phyloP scores from a whole-genome alignment of 202 grass and related monocot species.

The Tripidium arundinaceum region DNA sequence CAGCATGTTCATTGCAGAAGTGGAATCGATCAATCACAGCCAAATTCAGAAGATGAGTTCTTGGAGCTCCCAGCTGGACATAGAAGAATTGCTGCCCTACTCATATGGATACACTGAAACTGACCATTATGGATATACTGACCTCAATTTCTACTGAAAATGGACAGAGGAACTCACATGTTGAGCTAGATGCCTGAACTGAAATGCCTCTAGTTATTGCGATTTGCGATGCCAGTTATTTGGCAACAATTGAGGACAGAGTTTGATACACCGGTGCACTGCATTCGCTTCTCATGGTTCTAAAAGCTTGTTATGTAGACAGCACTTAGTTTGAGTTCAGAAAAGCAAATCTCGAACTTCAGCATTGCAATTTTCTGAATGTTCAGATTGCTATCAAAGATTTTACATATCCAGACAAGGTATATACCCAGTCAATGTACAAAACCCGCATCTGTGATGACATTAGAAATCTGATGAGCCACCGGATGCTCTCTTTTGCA shows the following conservation, averaged over 20 bases:
- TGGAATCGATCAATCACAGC: constrained; percentile 82
- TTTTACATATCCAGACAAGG: constrained; percentile 1
- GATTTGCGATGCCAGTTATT: not conserved
- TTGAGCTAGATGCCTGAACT: not conserved
- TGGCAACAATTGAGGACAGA: not conserved
- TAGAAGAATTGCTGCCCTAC: constrained; percentile 77
- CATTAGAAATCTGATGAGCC: not conserved
- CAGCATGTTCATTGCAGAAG: constrained; percentile 74
- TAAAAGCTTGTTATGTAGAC: not conserved
- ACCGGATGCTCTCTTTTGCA: constrained; percentile 20
- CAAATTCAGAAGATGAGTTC: constrained; percentile 78
- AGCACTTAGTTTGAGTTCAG: not conserved
- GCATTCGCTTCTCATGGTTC: not conserved
- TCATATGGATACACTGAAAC: constrained; percentile 61
- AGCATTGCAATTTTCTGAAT: not conserved
- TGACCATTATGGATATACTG: constrained; percentile 54
- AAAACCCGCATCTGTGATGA: not conserved
- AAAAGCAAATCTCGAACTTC: constrained; percentile 15
- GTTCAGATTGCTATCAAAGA: constrained; percentile 1
- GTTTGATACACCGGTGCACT: not conserved
- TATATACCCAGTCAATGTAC: constrained; percentile 7
- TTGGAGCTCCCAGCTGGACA: constrained; percentile 67
- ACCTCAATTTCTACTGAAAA: constrained; percentile 75
- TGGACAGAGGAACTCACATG: not conserved
- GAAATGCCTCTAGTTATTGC: not conserved